Conservation (phyloP, 768 basidiomycete species). For the Boletus fagicola region DNA sequence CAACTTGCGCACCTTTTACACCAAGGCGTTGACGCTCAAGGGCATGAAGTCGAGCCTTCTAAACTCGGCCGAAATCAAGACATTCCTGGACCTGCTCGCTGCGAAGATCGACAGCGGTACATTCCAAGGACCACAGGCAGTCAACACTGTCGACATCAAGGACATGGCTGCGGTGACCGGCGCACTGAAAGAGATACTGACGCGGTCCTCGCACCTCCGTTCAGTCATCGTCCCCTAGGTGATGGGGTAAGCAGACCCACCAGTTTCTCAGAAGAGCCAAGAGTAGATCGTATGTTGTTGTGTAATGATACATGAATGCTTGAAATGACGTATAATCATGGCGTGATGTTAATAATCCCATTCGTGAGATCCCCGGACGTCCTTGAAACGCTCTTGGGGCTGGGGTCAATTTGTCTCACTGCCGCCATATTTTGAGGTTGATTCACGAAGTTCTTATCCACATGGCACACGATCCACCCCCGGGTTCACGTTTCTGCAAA, state of each 20-base stretch:
- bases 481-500: not conserved
- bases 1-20: slow-evolving; percentile 33
- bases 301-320: not conserved
- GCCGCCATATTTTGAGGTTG: not conserved
- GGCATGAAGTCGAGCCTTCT: slow-evolving; percentile 33
- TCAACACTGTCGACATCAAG: slow-evolving; percentile 22
- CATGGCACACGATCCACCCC: not conserved
- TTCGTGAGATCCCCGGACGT: not conserved
- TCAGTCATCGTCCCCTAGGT: slow-evolving; percentile 28
- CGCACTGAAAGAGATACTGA: slow-evolving; percentile 27
- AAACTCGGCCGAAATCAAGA: slow-evolving; percentile 23
- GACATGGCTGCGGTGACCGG: slow-evolving; percentile 19
- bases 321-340: not conserved
- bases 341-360: not conserved
- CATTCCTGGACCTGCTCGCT: slow-evolving; percentile 29
- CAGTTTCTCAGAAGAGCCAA: not conserved
- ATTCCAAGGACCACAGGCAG: slow-evolving; percentile 28
- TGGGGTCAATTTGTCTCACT: no score
- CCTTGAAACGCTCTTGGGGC: not conserved
- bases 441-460: not conserved
- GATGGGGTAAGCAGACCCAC: not conserved
- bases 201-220: slow-evolving; percentile 29
- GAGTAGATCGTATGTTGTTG: not conserved
- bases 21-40: slow-evolving; percentile 31
- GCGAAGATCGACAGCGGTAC: slow-evolving; percentile 30